Evolutionary conservation across 1,284 basidiomycete species (phyloP).

Genomic region (Ganoderma lucidum): DNA sequence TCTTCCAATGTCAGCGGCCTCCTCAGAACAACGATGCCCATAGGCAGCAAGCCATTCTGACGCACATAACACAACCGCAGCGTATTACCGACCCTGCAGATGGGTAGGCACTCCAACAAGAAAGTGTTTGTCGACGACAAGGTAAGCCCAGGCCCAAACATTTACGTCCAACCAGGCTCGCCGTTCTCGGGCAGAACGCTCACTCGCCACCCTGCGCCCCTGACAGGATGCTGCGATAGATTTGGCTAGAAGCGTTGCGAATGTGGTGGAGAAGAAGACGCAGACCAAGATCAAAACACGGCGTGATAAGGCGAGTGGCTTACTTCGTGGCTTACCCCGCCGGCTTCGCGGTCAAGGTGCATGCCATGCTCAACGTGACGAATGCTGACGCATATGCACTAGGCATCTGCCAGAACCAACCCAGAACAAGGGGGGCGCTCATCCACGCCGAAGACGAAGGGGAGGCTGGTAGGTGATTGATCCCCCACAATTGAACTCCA

Average conservation of each 20-base stretch:
- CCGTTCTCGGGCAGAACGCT: conserved; percentile 9
- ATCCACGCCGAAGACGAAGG: conserved; percentile 26
- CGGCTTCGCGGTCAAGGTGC: conserved; percentile 13
- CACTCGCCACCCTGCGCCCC: conserved; percentile 7
- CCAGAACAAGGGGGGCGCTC: conserved; percentile 11
- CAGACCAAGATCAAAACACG: conserved; percentile 34
- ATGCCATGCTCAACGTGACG: neutral
- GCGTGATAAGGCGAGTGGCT: conserved; percentile 33
- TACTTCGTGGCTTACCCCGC: conserved; percentile 18
- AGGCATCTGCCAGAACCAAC: conserved; percentile 24
- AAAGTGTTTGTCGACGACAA: conserved; percentile 37
- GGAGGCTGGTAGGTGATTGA: conserved; percentile 36
- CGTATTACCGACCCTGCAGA: conserved; percentile 2
- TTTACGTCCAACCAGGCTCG: neutral
- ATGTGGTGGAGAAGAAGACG: conserved; percentile 36
- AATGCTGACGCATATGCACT: neutral
- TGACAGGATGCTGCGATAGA: conserved; percentile 39
- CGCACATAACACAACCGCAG: conserved; percentile 13
- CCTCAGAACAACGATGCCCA: conserved; percentile 19
- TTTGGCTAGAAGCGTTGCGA: conserved; percentile 36
- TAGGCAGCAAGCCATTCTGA: conserved; percentile 3
- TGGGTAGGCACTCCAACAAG: conserved; percentile 28
- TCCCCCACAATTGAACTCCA: neutral
- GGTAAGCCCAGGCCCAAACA: conserved; percentile 18
- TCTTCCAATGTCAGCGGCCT: neutral